Conservation (phyloP, 129 eudicot genomes). For the Pittosporum tobira region DNA sequence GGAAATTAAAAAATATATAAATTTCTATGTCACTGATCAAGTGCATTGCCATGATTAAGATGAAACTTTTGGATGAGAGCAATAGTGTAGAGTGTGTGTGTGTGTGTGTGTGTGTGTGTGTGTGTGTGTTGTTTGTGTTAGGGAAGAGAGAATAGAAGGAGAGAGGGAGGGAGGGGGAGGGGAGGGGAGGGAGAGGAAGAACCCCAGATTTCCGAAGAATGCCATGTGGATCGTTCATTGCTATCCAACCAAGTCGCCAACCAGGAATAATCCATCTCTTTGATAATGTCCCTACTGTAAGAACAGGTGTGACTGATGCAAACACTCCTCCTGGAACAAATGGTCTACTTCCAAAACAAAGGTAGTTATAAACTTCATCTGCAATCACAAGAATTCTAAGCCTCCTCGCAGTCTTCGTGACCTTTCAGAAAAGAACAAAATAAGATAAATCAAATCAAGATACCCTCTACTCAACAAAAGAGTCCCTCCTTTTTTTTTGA, state of each 20-base stretch:
- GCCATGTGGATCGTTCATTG: conserved; percentile 34
- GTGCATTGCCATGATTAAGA: background rate
- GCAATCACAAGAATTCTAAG: conserved; percentile 53
- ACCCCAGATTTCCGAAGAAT: conserved; percentile 40
- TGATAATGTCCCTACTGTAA: conserved; percentile 51
- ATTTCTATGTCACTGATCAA: background rate
- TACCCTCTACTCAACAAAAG: too few species aligned
- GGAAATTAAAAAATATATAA: background rate
- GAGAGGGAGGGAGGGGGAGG: background rate
- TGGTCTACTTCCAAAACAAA: conserved; percentile 33
- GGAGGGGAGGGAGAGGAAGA: conserved; percentile 6
- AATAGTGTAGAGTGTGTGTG: background rate
- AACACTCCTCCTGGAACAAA: conserved; percentile 50
- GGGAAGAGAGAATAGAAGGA: background rate
- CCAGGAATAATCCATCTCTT: conserved; percentile 64
- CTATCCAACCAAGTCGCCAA: conserved; percentile 59
- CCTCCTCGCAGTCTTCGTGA: conserved; percentile 50
- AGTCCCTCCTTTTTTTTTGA: too few species aligned
- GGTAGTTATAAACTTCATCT: conserved; percentile 55
- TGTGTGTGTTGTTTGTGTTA: background rate
- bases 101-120: background rate
- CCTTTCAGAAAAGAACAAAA: conserved; percentile 16
- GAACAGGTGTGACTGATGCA: conserved; percentile 40
- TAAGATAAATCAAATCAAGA: background rate
- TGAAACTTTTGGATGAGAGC: background rate